Evolutionary conservation across 805 yeast genomes (phyloP).

Genomic region (Cyberlindnera americana): DNA sequence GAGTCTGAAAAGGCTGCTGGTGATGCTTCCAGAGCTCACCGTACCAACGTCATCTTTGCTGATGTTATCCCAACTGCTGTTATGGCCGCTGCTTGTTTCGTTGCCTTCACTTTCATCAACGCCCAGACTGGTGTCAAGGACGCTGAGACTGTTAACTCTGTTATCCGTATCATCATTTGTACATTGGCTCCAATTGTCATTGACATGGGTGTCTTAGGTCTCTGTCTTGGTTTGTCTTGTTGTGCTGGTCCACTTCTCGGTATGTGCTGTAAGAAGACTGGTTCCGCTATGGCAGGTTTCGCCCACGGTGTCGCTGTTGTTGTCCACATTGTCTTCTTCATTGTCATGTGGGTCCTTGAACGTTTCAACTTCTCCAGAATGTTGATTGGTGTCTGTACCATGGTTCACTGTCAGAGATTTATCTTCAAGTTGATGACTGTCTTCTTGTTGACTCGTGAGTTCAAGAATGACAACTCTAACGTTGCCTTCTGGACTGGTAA

Average conservation of each 20-base stretch:
- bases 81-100: slow-evolving; percentile 75
- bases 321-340: slow-evolving; percentile 81
- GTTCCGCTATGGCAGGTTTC: slow-evolving; percentile 89
- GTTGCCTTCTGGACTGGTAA: slow-evolving; percentile 99
- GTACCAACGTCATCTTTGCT: slow-evolving; percentile 66
- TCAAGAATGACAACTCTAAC: slow-evolving; percentile 91
- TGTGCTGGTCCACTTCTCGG: slow-evolving; percentile 97
- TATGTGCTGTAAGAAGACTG: slow-evolving; percentile 94
- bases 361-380: slow-evolving; percentile 86
- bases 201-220: slow-evolving; percentile 78
- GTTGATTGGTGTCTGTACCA: slow-evolving; percentile 80
- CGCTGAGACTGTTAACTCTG: slow-evolving; percentile 57
- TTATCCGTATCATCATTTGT: slow-evolving; percentile 70
- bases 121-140: slow-evolving; percentile 79
- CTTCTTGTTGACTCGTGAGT: slow-evolving; percentile 84
- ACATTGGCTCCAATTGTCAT: slow-evolving; percentile 88
- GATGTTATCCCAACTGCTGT: slow-evolving; percentile 68
- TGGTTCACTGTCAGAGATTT: slow-evolving; percentile 83
- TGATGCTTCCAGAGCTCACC: slow-evolving; percentile 80
- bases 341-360: slow-evolving; percentile 96
- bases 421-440: slow-evolving; percentile 82
- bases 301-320: slow-evolving; percentile 95
- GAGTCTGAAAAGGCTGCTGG: slow-evolving; percentile 80
- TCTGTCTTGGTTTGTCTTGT: slow-evolving; percentile 82
- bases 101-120: slow-evolving; percentile 77